Conservation (phyloP, 108 stramenopile species). For the Aurantiochytrium sp. region DNA sequence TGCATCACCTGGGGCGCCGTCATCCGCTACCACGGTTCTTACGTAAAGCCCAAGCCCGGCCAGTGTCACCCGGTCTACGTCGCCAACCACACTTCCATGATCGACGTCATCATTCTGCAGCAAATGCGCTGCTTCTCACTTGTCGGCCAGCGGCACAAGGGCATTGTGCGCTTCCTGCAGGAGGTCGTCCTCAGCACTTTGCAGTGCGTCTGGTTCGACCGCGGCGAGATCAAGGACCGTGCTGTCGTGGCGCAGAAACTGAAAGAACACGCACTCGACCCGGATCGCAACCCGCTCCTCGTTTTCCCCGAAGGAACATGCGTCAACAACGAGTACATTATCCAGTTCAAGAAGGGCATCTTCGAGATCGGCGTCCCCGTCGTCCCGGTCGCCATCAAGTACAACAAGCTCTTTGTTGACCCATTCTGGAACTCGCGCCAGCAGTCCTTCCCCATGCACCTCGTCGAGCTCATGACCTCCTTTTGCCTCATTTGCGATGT, state of each 20-base stretch:
- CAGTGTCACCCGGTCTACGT: conserved; percentile 33
- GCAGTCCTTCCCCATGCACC: conserved; percentile 24
- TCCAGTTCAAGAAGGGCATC: conserved; percentile 34
- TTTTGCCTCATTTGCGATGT: conserved; percentile 38
- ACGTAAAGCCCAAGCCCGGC: conserved; percentile 20
- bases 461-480: conserved; percentile 38
- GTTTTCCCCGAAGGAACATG: conserved; percentile 42
- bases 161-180: conserved; percentile 33
- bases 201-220: conserved; percentile 37
- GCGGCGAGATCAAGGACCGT: conserved; percentile 9
- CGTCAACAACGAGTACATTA: conserved; percentile 39
- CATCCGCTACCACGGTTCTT: conserved; percentile 33
- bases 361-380: conserved; percentile 36
- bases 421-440: conserved; percentile 32
- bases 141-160: conserved; percentile 33
- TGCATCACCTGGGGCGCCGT: conserved; percentile 30
- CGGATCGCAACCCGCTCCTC: not conserved
- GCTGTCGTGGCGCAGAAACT: not conserved
- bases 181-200: not conserved
- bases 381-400: conserved; percentile 40
- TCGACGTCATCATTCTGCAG: conserved; percentile 38
- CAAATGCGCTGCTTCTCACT: conserved; percentile 30
- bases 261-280: conserved; percentile 30
- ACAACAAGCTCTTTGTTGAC: conserved; percentile 41
- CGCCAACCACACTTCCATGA: conserved; percentile 37